These are phyloP conservation scores for Dictyostelium purpureum DNA, from an alignment of 78 protist genomes.

Conservation along the genomic window DNA sequence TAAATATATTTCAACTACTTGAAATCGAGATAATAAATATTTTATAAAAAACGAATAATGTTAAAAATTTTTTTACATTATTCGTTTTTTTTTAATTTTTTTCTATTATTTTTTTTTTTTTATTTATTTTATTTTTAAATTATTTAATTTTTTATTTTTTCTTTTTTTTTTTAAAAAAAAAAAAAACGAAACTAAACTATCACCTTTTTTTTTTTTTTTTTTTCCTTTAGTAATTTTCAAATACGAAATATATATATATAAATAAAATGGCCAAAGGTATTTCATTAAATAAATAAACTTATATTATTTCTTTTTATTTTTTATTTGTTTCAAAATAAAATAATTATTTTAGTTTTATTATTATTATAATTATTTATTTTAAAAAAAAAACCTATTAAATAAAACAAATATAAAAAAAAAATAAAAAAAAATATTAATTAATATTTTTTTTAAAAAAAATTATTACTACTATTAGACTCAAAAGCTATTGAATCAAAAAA, in stretches of 20 bases:
- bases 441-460: neutral
- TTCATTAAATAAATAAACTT: too few species aligned
- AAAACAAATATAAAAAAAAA: neutral
- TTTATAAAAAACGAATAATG: neutral
- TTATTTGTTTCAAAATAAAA: neutral
- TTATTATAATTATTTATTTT: neutral
- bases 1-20: too few species aligned
- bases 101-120: neutral
- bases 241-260: neutral
- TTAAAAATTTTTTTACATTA: neutral
- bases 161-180: neutral
- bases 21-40: neutral
- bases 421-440: neutral
- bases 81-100: neutral
- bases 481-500: conserved; percentile 25
- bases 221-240: neutral
- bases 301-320: too few species aligned
- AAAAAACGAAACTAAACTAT: neutral
- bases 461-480: neutral
- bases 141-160: neutral
- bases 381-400: neutral
- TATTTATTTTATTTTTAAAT: neutral
- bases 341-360: neutral
- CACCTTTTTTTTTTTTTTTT: neutral
- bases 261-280: conserved; percentile 37